Evolutionary conservation across 768 basidiomycete species (phyloP).

Genomic region (Sutorius australiensis): DNA sequence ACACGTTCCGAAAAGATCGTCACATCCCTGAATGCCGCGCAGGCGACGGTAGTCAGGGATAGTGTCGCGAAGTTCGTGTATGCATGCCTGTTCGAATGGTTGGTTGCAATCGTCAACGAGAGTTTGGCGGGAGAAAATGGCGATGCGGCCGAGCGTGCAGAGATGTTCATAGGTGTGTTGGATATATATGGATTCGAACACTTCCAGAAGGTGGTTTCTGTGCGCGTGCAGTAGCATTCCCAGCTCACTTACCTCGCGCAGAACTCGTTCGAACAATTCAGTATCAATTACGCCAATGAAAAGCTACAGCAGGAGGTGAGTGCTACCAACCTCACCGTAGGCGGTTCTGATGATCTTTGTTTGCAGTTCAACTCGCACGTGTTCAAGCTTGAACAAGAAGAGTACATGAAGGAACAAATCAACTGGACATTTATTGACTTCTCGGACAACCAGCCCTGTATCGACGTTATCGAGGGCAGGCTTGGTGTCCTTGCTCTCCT

Average conservation of each 20-base stretch:
- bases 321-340: not conserved
- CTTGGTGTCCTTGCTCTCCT: constrained; percentile 91
- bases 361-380: constrained; percentile 96
- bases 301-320: constrained; percentile 94
- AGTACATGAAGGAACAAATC: constrained; percentile 97
- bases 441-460: constrained; percentile 98
- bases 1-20: constrained; percentile 96
- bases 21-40: constrained; percentile 76
- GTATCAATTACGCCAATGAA: constrained; percentile 99
- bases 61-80: constrained; percentile 98
- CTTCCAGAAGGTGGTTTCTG: constrained; percentile 77
- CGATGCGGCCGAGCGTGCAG: constrained; percentile 82
- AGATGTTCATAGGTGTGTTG: constrained; percentile 98
- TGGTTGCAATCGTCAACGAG: constrained; percentile 96
- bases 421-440: constrained; percentile 99
- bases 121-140: constrained; percentile 94
- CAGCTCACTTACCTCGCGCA: constrained; percentile 26
- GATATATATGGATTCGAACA: constrained; percentile 98
- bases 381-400: constrained; percentile 98
- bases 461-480: constrained; percentile 97
- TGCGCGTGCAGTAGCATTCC: not conserved
- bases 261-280: constrained; percentile 97
- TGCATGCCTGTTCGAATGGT: constrained; percentile 97
- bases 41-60: constrained; percentile 92
- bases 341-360: constrained; percentile 11